Evolutionary conservation across 257 asterid genomes (phyloP).

Genomic region (Nicotiana attenuata): DNA sequence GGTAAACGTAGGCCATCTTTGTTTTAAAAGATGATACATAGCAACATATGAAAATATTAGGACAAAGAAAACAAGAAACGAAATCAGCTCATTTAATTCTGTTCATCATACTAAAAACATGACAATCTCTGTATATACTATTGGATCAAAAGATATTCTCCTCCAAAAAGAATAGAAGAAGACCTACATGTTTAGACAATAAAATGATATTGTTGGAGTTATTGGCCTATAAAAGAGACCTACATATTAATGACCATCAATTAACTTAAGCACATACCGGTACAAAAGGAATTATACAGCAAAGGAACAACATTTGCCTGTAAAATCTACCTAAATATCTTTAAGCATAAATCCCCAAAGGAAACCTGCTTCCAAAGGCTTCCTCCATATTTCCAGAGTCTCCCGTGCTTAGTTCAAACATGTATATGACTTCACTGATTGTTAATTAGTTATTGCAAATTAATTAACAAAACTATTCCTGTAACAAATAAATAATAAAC

Average conservation of each 20-base stretch:
- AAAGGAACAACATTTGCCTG: neutral
- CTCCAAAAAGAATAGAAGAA: neutral
- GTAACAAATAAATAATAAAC: neutral
- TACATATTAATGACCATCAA: neutral
- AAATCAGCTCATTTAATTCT: neutral
- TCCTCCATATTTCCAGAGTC: neutral
- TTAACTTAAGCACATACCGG: neutral
- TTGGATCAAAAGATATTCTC: neutral
- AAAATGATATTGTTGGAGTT: neutral
- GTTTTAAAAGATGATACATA: neutral
- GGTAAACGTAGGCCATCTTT: neutral
- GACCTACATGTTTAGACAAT: neutral
- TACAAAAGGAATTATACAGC: neutral
- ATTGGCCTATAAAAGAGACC: neutral
- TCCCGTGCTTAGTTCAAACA: neutral
- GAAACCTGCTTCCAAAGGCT: neutral
- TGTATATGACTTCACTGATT: neutral
- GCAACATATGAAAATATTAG: neutral
- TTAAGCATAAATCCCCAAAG: neutral
- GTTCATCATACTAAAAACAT: neutral
- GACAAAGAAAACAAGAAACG: neutral
- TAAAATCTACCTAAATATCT: neutral
- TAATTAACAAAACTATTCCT: neutral
- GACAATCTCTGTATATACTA: neutral
- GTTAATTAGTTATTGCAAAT: neutral